Base-by-base conservation (phyloP, 306 rosid species). In the Chamaecrista fasciculata region DNA sequence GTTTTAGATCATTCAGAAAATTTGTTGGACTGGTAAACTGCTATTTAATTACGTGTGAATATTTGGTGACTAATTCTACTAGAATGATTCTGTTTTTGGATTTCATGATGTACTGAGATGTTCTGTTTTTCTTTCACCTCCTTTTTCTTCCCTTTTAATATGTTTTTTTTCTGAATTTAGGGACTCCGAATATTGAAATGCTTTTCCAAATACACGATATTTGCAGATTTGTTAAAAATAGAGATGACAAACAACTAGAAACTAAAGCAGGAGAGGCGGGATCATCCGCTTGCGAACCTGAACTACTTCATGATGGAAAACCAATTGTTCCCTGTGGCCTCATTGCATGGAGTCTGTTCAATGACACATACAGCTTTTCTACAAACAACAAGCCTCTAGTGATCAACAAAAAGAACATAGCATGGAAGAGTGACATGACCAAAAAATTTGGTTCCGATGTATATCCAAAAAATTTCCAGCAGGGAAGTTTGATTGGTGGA, bases 251-350 rank as follows among this genome's bases (percentile, higher is more conserved):
- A 50, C 96, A 93, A 76, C 70, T 93, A 66, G 20, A 83, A 67
- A 62, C 50, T 69, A 79, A 31, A 63, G 74, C 46, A 43, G 29
- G 48, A 8, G 96, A 78, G 11, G 19, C 44, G 31, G 75, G 37
- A 0, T 79, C 76, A 68, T 46, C 2, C 3, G 6, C 28, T 14
- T 86, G 87, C 64, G 65, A 74, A 14, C 92, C 89, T 34, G 87
- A 86, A 72, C 9, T 31, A 33, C 8, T 8, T 8, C 26, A 31
- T 25, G 49, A 18, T 23, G 26, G 51, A 14, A 65, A 74, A 36
- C 71, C 88, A 25, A 90, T 90, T 75, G 96, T 93, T 72, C 98
- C 98, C 4, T 93, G 98, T 33, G 98, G 96, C 64, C 97, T 93
- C 64, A 77, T 84, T 57, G 96, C 98, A 20, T 93, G 98, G 98